phyloP scores from a whole-genome alignment of 1,139 yeast genomes.

The Zhuliangozyma blackwelliae region DNA sequence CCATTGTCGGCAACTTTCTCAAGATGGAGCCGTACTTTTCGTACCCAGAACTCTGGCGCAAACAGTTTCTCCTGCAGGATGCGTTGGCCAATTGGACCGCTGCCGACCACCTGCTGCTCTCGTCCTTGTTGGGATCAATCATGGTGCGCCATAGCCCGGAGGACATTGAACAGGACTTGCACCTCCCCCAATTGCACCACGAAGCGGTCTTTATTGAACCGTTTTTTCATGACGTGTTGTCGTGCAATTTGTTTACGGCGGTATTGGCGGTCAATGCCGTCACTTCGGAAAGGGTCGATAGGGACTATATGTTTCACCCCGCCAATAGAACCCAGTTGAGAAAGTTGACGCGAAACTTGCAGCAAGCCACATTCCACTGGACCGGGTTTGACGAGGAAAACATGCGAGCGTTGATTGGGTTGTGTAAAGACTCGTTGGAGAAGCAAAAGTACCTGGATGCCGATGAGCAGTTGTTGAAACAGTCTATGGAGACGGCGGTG shows the following conservation, averaged over 20 bases:
- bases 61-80: conserved; percentile 8
- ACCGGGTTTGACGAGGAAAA: conserved; percentile 62
- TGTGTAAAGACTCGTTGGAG: conserved; percentile 44
- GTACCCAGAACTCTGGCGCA: conserved; percentile 45
- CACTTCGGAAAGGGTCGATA: conserved; percentile 62
- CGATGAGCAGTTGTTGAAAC: conserved; percentile 38
- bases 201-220: conserved; percentile 56
- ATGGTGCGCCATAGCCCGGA: conserved; percentile 52
- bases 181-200: conserved; percentile 57
- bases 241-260: conserved; percentile 60
- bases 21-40: conserved; percentile 57
- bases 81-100: too few relatives aligned
- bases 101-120: conserved; percentile 24
- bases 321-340: conserved; percentile 51
- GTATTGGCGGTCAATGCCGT: conserved; percentile 71
- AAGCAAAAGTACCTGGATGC: conserved; percentile 29
- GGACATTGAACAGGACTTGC: conserved; percentile 52
- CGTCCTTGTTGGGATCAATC: conserved; percentile 38
- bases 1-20: conserved; percentile 49
- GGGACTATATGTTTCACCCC: conserved; percentile 69
- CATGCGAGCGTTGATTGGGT: conserved; percentile 45
- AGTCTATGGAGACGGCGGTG: conserved; percentile 42
- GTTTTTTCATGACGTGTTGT: conserved; percentile 54
- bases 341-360: conserved; percentile 55
- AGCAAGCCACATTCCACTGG: conserved; percentile 70